A percentile compares a stretch with the other conserved stretches of the same genome.
Conservation (phyloP, 305 asterid species). For the Stenogyne calaminthoides region DNA sequence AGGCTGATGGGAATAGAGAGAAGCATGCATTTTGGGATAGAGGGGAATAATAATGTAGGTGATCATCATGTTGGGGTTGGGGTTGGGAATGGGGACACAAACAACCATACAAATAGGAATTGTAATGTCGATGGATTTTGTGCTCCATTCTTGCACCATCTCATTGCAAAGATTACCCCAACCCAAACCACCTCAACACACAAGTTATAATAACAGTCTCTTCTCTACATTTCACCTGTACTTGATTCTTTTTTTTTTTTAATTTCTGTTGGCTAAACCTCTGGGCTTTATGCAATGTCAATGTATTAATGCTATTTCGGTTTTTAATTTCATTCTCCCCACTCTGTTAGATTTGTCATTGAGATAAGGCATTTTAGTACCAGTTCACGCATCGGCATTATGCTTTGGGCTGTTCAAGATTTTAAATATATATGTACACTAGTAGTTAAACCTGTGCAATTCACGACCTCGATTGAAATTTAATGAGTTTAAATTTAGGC, state of each 20-base stretch:
- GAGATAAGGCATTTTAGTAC: neutral
- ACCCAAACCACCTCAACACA: slow-evolving; percentile 18
- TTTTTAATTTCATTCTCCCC: neutral
- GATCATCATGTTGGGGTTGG: neutral
- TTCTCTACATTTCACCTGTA: neutral
- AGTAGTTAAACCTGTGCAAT: no score
- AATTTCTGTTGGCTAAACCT: neutral
- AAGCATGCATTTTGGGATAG: slow-evolving; percentile 6
- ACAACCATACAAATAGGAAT: no score
- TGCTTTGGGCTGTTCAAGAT: no score
- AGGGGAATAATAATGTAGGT: slow-evolving; percentile 26
- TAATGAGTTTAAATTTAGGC: no score
- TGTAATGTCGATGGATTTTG: slow-evolving; percentile 37
- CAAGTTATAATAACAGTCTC: neutral
- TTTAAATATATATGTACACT: no score
- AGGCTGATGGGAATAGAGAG: slow-evolving; percentile 59
- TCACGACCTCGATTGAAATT: no score
- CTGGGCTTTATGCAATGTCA: neutral
- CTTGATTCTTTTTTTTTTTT: neutral
- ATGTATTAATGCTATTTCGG: neutral
- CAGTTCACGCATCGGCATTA: neutral
- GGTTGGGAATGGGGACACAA: no score
- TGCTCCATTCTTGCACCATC: slow-evolving; percentile 51
- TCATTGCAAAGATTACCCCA: slow-evolving; percentile 26
- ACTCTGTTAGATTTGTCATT: neutral